phyloP scores from a whole-genome alignment of 331 rosid genomes.

The Pyracantha coccinea region DNA sequence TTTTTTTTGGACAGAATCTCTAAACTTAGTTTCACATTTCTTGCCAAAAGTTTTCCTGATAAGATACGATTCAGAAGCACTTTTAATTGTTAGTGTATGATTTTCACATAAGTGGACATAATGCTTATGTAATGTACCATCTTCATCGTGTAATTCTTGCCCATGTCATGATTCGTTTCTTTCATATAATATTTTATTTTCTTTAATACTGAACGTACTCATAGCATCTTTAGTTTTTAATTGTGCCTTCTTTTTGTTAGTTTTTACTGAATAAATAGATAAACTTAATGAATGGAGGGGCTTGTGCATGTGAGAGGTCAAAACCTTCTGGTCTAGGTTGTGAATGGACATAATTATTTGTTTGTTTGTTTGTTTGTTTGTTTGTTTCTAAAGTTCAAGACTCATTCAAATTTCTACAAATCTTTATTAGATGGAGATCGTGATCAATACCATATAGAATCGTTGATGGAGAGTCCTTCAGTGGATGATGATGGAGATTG shows the following conservation, averaged over 20 bases:
- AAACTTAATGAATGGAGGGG: not conserved
- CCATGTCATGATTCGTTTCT: not conserved
- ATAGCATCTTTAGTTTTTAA: not conserved
- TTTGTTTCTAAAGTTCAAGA: not conserved
- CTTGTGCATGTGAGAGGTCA: not conserved
- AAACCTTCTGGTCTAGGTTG: not conserved
- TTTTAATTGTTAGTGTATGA: too few relatives aligned
- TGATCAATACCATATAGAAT: constrained; percentile 60
- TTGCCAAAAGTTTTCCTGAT: not conserved
- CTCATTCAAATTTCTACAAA: constrained; percentile 15
- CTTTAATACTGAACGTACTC: not conserved
- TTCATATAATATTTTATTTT: not conserved
- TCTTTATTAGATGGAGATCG: constrained; percentile 48
- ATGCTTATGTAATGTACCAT: too few relatives aligned
- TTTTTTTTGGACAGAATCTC: not conserved
- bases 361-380: not conserved
- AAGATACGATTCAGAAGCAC: not conserved
- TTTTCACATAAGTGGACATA: too few relatives aligned
- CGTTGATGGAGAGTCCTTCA: constrained; percentile 84
- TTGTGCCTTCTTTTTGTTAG: not conserved
- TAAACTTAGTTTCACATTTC: not conserved
- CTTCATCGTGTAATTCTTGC: not conserved
- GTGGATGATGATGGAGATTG: constrained; percentile 78
- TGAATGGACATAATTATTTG: not conserved
- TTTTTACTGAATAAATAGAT: not conserved